Percentiles rank a stretch among this genome's conserved stretches.
Evolutionary conservation across 768 basidiomycete species (phyloP).

Genomic region (Xanthoconium purpureum): DNA sequence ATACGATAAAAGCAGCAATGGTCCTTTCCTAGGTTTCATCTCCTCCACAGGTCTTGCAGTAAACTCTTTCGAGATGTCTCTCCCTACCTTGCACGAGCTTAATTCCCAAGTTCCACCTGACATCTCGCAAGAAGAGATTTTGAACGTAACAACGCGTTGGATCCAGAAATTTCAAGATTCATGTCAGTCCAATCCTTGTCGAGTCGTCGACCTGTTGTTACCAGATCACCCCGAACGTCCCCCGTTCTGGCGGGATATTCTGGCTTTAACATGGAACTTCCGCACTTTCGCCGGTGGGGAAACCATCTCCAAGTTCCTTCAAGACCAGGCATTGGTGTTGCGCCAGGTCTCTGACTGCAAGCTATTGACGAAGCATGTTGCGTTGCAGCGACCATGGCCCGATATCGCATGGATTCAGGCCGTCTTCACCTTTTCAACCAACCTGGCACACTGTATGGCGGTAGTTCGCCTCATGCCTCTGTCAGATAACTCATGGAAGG

Average conservation of each 20-base stretch:
- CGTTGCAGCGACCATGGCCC: slow-evolving; percentile 37
- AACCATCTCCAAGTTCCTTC: slow-evolving; percentile 34
- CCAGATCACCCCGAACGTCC: not conserved
- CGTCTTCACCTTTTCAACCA: slow-evolving; percentile 4
- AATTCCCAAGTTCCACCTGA: not conserved
- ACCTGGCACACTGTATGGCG: not conserved
- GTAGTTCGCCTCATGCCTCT: slow-evolving; percentile 34
- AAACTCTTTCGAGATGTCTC: too few relatives aligned
- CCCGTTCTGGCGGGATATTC: slow-evolving; percentile 2
- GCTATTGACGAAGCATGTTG: not conserved
- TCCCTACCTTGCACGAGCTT: too few relatives aligned
- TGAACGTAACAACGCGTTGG: not conserved
- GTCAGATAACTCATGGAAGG: slow-evolving; percentile 51
- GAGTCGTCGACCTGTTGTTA: not conserved
- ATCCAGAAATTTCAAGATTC: slow-evolving; percentile 1
- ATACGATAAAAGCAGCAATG: too few relatives aligned
- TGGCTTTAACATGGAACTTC: slow-evolving; percentile 50
- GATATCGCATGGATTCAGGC: slow-evolving; percentile 48
- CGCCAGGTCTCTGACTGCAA: slow-evolving; percentile 1
- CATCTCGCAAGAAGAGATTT: not conserved
- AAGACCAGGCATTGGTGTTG: slow-evolving; percentile 29
- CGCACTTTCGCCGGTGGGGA: slow-evolving; percentile 40
- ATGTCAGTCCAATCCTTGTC: not conserved
- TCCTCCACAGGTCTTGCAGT: too few relatives aligned
- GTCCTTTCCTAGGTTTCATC: too few relatives aligned